Conservation (phyloP, 2,329 filamentous ascomycete species). For the Microascus cirrosus region DNA sequence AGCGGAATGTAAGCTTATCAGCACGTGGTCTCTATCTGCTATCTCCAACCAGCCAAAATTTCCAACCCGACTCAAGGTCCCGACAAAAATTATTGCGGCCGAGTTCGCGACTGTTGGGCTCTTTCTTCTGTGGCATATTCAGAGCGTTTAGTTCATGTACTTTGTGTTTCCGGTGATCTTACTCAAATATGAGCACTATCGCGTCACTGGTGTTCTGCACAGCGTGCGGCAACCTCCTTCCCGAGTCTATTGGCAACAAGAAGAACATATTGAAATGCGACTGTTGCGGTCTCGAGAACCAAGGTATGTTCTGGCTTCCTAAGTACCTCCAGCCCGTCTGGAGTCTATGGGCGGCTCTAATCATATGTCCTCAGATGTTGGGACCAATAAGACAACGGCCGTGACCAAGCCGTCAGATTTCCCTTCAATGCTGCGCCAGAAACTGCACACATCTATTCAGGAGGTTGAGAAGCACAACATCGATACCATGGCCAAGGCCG, state of each 20-base stretch:
- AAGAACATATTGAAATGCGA: conserved; percentile 72
- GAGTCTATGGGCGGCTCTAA: neutral
- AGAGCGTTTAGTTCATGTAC: neutral
- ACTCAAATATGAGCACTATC: conserved; percentile 66
- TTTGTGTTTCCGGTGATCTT: neutral
- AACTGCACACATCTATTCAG: conserved; percentile 74
- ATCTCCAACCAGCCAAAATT: too few relatives aligned
- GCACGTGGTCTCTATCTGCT: too few relatives aligned
- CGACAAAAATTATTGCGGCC: too few relatives aligned
- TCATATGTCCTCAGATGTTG: conserved; percentile 46
- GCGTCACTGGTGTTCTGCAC: conserved; percentile 88
- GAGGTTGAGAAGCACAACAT: conserved; percentile 67
- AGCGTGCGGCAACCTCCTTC: conserved; percentile 83
- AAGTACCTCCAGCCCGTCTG: neutral
- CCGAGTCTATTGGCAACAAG: conserved; percentile 64
- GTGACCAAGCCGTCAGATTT: conserved; percentile 84
- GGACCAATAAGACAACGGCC: conserved; percentile 66
- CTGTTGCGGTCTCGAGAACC: conserved; percentile 75
- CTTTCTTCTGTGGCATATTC: too few relatives aligned
- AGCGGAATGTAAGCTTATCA: too few relatives aligned
- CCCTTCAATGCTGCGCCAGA: conserved; percentile 77
- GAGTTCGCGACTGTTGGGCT: too few relatives aligned
- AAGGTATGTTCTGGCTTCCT: conserved; percentile 42
- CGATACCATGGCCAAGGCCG: conserved; percentile 57
- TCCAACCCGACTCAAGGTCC: too few relatives aligned